Conservation (phyloP, 129 eudicot genomes). For the Calendula officinalis region DNA sequence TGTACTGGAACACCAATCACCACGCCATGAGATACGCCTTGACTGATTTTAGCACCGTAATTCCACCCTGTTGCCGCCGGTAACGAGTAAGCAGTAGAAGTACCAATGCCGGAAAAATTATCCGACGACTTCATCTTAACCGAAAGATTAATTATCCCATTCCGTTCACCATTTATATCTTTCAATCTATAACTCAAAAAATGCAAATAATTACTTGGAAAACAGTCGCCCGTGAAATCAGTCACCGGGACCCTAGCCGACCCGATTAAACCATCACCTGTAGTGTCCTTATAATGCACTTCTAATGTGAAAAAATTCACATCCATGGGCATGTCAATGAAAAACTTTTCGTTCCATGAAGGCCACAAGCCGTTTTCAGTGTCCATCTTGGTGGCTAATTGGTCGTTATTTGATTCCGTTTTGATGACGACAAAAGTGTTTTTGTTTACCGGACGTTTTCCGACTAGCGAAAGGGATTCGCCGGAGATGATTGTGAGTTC, state of each 20-base stretch:
- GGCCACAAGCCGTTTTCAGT: slow-evolving; percentile 53
- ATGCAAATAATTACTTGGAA: slow-evolving; percentile 51
- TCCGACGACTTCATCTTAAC: slow-evolving; percentile 35
- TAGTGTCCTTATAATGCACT: slow-evolving; percentile 34
- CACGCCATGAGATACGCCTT: slow-evolving; percentile 22
- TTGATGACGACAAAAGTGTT: slow-evolving; percentile 40
- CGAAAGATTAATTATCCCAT: slow-evolving; percentile 70
- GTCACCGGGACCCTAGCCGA: slow-evolving; percentile 51
- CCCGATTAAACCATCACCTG: slow-evolving; percentile 40
- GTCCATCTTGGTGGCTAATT: slow-evolving; percentile 28
- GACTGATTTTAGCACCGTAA: slow-evolving; percentile 15
- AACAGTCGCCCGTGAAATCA: slow-evolving; percentile 45
- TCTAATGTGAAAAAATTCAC: slow-evolving; percentile 46
- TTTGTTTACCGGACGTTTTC: slow-evolving; percentile 37
- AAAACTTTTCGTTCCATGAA: slow-evolving; percentile 50
- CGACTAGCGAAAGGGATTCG: slow-evolving; percentile 39
- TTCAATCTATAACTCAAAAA: slow-evolving; percentile 69
- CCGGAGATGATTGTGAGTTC: slow-evolving; percentile 61
- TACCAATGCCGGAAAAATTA: background rate
- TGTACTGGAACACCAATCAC: slow-evolving; percentile 46
- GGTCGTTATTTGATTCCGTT: slow-evolving; percentile 9
- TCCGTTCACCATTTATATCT: slow-evolving; percentile 44
- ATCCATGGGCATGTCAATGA: slow-evolving; percentile 36
- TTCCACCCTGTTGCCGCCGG: slow-evolving; percentile 5
- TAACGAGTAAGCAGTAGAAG: background rate